phyloP scores from a whole-genome alignment of 192 early-diverging fungal species.

The Physocladia obscura region DNA sequence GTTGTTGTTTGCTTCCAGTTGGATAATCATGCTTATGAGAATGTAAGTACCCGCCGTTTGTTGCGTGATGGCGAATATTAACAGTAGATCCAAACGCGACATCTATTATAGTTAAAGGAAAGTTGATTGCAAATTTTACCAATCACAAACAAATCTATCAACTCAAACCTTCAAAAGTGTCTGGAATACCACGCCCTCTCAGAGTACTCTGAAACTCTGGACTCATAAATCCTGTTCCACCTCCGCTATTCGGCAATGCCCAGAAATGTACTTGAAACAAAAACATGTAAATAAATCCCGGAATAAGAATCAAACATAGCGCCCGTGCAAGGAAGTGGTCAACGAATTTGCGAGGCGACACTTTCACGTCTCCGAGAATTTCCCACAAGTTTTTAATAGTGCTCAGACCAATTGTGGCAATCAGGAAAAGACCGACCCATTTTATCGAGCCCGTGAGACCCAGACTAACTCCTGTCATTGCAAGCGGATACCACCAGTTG shows the following conservation, averaged over 20 bases:
- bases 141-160: background rate
- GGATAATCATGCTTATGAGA: constrained; percentile 69
- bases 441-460: constrained; percentile 53
- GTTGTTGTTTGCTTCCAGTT: constrained; percentile 75
- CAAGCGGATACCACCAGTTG: constrained; percentile 51
- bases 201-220: constrained; percentile 59
- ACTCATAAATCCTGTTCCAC: constrained; percentile 49
- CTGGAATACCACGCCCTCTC: constrained; percentile 36
- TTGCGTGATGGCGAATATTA: constrained; percentile 66
- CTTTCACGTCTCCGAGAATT: constrained; percentile 41
- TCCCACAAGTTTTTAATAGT: constrained; percentile 53
- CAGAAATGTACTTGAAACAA: constrained; percentile 52
- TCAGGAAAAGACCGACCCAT: constrained; percentile 57
- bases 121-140: background rate
- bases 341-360: constrained; percentile 21
- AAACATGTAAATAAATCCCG: constrained; percentile 45
- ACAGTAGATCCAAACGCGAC: constrained; percentile 65
- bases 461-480: constrained; percentile 44
- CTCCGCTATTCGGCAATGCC: constrained; percentile 39
- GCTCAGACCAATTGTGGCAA: constrained; percentile 49
- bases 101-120: constrained; percentile 32
- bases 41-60: constrained; percentile 75
- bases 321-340: constrained; percentile 52
- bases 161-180: constrained; percentile 34
- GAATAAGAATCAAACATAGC: constrained; percentile 49